Evolutionary conservation across 441 rosid genomes (phyloP).

Genomic region (Euphorbia schlechtendalii): DNA sequence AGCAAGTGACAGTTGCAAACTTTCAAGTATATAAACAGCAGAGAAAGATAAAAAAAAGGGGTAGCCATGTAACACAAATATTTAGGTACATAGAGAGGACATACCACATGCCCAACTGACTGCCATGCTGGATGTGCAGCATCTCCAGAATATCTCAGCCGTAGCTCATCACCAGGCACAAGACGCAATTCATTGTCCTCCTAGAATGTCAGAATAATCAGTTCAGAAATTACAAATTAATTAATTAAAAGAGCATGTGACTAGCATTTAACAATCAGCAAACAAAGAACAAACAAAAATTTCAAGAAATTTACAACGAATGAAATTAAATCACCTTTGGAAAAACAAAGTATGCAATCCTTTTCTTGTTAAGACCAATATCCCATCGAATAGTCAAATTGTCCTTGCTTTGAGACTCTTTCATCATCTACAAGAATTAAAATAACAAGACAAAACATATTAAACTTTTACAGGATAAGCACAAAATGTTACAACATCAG

Average conservation of each 20-base stretch:
- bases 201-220: constrained; percentile 39
- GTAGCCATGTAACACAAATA: constrained; percentile 2
- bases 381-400: constrained; percentile 96
- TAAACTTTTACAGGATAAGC: neutral
- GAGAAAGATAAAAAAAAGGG: too few species aligned
- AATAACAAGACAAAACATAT: constrained; percentile 15
- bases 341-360: constrained; percentile 88
- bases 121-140: constrained; percentile 98
- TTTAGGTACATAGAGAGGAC: constrained; percentile 18
- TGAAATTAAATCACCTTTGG: constrained; percentile 61
- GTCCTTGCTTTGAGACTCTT: constrained; percentile 99
- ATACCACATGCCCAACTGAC: constrained; percentile 99
- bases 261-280: neutral
- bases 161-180: constrained; percentile 96
- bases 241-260: too few species aligned
- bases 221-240: too few species aligned
- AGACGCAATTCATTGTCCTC: constrained; percentile 97
- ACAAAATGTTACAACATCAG: neutral
- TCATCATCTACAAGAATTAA: constrained; percentile 73
- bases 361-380: constrained; percentile 96
- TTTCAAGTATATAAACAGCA: too few species aligned
- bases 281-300: neutral
- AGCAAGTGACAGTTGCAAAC: too few species aligned
- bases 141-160: constrained; percentile 94
- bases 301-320: constrained; percentile 21